Base-by-base conservation (phyloP, 257 asterid genomes). In the Gentiana dahurica region DNA sequence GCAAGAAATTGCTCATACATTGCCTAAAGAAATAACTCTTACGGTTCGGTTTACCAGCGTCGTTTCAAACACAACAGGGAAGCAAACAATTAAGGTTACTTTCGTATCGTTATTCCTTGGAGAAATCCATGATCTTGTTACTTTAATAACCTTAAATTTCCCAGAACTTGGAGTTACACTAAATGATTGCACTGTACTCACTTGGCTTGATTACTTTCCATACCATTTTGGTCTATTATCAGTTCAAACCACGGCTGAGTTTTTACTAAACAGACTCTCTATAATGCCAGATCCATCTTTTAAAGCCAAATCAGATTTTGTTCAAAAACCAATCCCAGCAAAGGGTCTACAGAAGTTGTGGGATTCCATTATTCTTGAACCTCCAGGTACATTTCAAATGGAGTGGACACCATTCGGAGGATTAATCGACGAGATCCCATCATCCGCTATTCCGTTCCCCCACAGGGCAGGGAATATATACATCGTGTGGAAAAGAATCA, bases 291-390 rank as follows among this genome's bases (percentile, higher is more conserved):
- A 53, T 12, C 9, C 60, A 53, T 45, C 32, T 13, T 63, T 53
- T 44, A 63, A 53, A 9, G 46, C 35, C 12, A 63, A 63, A 36
- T 54, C 57, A 1, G 67, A 63, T 35, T 63, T 52, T 5, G 61
- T 53, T 7, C 36, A 43, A 33, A 13, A 54, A 12, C 61, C 67
- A 4, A 54, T 63, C 11, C 44, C 67, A 34, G 0, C n/a, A 13
- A 15, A 53, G 6, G 61, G 53, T 11, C 34, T 63, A 12, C 2
- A 45, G 8, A 24, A 45, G 41, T 10, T 63, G 8, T 53, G 44
- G 35, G 36, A 45, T 12, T 11, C 7, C 43, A 41, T 41, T 32
- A 6, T 0, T 4, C 33, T 53, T 10, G 47, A 5, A 5, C 34
- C 35, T 4, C 45, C 47, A 15, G 35, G 10, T 0, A 12, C 6